phyloP scores from a whole-genome alignment of 1,284 basidiomycete genomes.

The Volvariella surrecta region DNA sequence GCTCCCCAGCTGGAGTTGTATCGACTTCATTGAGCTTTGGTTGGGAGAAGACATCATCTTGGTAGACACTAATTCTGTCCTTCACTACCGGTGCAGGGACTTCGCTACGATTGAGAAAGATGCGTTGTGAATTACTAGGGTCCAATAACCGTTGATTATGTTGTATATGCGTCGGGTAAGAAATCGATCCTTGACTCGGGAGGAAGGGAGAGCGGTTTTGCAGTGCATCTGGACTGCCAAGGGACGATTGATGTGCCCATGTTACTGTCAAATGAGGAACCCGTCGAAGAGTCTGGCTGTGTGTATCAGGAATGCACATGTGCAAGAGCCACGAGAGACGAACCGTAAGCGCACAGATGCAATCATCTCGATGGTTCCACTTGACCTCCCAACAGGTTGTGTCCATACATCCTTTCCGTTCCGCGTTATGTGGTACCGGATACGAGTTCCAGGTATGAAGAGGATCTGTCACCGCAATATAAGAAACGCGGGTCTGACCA shows the following conservation, averaged over 20 bases:
- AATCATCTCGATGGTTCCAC: conserved; percentile 67
- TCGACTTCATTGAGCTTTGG: too few relatives aligned
- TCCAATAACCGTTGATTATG: too few relatives aligned
- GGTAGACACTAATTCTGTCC: too few relatives aligned
- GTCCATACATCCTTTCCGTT: conserved; percentile 49
- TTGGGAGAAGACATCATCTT: too few relatives aligned
- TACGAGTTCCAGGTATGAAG: conserved; percentile 16
- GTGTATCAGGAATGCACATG: conserved; percentile 5
- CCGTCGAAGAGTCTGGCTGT: conserved; percentile 49
- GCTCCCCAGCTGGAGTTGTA: too few relatives aligned
- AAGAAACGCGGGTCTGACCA: not conserved
- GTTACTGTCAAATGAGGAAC: conserved; percentile 67
- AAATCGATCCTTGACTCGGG: conserved; percentile 9
- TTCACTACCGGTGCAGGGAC: too few relatives aligned
- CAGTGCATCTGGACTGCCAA: conserved; percentile 12
- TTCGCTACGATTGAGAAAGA: too few relatives aligned
- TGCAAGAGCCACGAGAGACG: conserved; percentile 13
- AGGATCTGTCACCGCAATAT: not conserved
- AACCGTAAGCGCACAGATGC: conserved; percentile 62
- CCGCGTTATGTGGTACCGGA: conserved; percentile 44
- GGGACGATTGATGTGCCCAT: conserved; percentile 58
- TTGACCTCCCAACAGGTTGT: conserved; percentile 62
- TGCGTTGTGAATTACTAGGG: too few relatives aligned
- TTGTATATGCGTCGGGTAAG: conserved; percentile 19
- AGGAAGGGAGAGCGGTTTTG: conserved; percentile 8